Base-by-base conservation (phyloP, 768 basidiomycete species). In the Asterophora parasitica region DNA sequence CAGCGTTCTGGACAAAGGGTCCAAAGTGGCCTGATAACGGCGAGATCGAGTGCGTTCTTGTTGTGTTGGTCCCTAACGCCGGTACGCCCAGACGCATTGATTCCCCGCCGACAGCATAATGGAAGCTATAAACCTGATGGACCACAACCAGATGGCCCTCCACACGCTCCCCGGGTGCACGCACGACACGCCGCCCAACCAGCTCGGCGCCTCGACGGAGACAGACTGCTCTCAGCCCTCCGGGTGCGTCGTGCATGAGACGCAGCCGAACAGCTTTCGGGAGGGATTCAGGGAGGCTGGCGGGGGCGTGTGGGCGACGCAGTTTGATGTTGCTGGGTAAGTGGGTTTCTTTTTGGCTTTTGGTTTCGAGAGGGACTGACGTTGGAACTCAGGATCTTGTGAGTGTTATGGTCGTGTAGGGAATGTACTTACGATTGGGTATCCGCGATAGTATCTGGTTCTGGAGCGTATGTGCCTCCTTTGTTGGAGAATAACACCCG, bases 111-210 rank as follows among this genome's bases (percentile, higher is more conserved):
- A 70, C 75, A 58, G 87, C 57, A 86, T 89, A 27, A 80, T 93
- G 46, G 92, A 94, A 63, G 86, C 80, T 8, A 88, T 93, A 53
- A 93, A 95, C 65, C 57, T 76, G 42, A 78, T 83, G 65, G 64
- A 68, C 7, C 67, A 72, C 53, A 90, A 90, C 55, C 88, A 89
- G 60, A 79, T 86, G 67, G 78, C 90, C 0, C 66, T 93, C n/a
- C 92, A 93, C 60, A 85, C 88, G 0, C 73, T 61, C 0, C 60
- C 58, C 3, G 74, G 74, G 3, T 77, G 74, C 53, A 52, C 59
- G 9, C 69, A 70, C 40, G 53, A 52, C 27, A 58, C 59, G 34
- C 72, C 61, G 51, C 63, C 60, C 50, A 70, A 57, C 42, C 62
- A 79, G 71, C 65, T 75, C 12, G 83, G 83, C 28, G 67, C 58